A percentile compares a stretch with the other conserved stretches of the same genome.
Conservation (phyloP, 2,329 filamentous ascomycete species). For the Colletotrichum simmondsii region DNA sequence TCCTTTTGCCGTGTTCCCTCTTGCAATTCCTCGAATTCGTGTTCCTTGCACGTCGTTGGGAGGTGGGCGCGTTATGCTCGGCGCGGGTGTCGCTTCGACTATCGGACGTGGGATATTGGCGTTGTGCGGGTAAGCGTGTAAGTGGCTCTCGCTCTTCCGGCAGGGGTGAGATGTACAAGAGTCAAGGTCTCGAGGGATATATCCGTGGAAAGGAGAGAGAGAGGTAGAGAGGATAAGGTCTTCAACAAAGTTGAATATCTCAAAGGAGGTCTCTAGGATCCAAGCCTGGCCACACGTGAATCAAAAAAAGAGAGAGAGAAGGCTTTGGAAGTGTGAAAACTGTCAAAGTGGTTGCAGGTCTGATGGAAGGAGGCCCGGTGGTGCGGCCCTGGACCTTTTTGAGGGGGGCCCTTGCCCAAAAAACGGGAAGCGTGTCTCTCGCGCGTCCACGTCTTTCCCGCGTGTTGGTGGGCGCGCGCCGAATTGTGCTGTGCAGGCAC, state of each 20-base stretch:
- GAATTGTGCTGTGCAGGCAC: slow-evolving; percentile 5
- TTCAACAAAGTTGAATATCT: slow-evolving; percentile 3
- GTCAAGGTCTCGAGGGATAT: neutral
- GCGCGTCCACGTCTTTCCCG: slow-evolving; percentile 18
- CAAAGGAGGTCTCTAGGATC: slow-evolving; percentile 10
- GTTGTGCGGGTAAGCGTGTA: slow-evolving; percentile 31
- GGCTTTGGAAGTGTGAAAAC: slow-evolving; percentile 8
- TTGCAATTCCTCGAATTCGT: neutral
- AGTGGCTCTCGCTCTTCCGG: slow-evolving; percentile 18
- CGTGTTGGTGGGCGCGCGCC: slow-evolving; percentile 9
- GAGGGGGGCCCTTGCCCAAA: slow-evolving; percentile 33
- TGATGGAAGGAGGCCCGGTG: slow-evolving; percentile 38
- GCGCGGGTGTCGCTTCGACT: slow-evolving; percentile 18
- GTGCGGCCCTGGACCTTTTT: slow-evolving; percentile 43
- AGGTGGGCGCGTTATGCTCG: slow-evolving; percentile 23
- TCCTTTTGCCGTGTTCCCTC: neutral
- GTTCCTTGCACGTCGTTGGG: slow-evolving; percentile 24
- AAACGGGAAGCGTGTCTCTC: slow-evolving; percentile 19
- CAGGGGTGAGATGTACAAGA: slow-evolving; percentile 1
- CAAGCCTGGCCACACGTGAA: neutral
- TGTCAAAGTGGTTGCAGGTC: slow-evolving; percentile 38
- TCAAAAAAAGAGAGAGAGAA: slow-evolving; percentile 12
- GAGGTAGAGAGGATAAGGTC: neutral
- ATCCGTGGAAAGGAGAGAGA: neutral
- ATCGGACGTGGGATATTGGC: slow-evolving; percentile 32